phyloP scores from a whole-genome alignment of 257 asterid genomes.

The Solanum peruvianum region DNA sequence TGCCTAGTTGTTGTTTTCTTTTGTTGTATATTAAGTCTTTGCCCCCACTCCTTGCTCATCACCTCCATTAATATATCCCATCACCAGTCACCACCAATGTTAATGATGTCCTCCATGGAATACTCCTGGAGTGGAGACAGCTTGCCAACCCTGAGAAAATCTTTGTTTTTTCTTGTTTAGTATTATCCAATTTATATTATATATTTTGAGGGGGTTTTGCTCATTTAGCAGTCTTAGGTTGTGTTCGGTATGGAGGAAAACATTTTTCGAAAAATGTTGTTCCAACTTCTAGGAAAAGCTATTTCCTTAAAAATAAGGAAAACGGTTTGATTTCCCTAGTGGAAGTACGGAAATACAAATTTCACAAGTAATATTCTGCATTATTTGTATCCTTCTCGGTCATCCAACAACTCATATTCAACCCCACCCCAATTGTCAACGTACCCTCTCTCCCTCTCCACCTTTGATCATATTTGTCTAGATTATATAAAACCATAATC shows the following conservation, averaged over 20 bases:
- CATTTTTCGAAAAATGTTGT: neutral
- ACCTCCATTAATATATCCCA: neutral
- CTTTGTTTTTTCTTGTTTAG: neutral
- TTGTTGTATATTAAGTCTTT: neutral
- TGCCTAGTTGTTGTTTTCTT: neutral
- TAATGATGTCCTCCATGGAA: neutral
- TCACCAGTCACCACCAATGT: neutral
- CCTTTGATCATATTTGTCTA: neutral
- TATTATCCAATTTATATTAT: neutral
- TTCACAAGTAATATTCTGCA: neutral
- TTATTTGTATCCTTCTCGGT: neutral
- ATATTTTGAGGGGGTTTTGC: neutral
- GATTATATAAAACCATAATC: neutral
- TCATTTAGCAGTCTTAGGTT: neutral
- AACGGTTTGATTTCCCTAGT: neutral
- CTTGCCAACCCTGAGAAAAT: neutral
- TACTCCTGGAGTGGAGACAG: neutral
- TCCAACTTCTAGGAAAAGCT: neutral
- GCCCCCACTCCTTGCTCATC: neutral
- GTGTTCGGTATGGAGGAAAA: neutral
- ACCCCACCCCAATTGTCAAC: neutral
- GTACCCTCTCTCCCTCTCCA: neutral
- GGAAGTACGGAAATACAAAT: neutral
- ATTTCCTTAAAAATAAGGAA: neutral
- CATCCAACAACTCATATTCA: neutral